phyloP scores from a whole-genome alignment of 1,139 yeast genomes.

The Barnettozyma hawaiiensis region DNA sequence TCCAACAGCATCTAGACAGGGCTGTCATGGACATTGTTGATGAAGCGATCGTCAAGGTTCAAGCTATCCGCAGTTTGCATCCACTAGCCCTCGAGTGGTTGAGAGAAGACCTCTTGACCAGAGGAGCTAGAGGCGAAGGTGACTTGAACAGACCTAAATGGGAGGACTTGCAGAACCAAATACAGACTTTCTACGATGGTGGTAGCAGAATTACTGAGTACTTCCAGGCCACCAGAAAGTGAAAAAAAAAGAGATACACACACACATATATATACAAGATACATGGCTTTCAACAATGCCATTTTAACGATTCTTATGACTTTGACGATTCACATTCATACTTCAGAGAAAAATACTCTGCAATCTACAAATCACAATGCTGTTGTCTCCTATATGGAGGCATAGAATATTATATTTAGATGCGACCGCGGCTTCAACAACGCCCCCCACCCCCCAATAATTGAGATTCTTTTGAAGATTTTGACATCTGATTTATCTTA shows the following conservation, averaged over 20 bases:
- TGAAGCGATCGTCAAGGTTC: conserved; percentile 30
- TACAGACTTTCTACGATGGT: conserved; percentile 43
- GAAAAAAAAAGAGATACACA: too few species aligned
- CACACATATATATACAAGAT: background rate
- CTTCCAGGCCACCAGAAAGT: conserved; percentile 41
- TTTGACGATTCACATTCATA: background rate
- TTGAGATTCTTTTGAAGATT: background rate
- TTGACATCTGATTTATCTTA: background rate
- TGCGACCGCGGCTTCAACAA: conserved; percentile 1
- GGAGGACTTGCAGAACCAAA: conserved; percentile 40
- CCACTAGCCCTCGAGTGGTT: conserved; percentile 71
- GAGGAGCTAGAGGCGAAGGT: conserved; percentile 46
- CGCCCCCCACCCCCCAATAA: too few species aligned
- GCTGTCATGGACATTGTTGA: conserved; percentile 19
- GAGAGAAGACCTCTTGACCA: conserved; percentile 36
- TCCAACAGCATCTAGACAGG: conserved; percentile 22
- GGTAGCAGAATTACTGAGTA: conserved; percentile 42
- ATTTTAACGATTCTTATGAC: conserved; percentile 1
- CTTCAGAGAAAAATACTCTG: background rate
- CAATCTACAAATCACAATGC: background rate
- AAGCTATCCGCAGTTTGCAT: conserved; percentile 51
- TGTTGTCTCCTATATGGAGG: background rate
- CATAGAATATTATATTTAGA: background rate
- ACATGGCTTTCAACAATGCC: conserved; percentile 1
- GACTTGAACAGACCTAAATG: conserved; percentile 36